phyloP scores from a whole-genome alignment of 176 grass and related monocot species.

The Themeda triandra region DNA sequence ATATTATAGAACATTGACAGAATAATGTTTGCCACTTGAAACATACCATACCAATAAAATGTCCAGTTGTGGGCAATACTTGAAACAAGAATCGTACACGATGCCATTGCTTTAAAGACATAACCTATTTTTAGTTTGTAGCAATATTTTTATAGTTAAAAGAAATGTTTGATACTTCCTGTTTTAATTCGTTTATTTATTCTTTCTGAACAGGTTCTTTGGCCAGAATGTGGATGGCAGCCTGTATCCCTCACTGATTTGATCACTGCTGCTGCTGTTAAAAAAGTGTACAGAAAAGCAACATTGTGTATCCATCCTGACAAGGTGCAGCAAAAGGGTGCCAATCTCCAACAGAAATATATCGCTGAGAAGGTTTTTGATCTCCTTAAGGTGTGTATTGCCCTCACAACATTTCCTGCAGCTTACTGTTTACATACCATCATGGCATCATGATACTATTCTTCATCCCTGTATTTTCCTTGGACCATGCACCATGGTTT shows the following conservation, averaged over 20 bases:
- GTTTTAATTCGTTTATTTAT: conserved; percentile 20
- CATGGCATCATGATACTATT: conserved; percentile 11
- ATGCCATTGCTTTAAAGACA: not conserved
- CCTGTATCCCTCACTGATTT: conserved; percentile 81
- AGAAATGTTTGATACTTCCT: not conserved
- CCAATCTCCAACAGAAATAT: conserved; percentile 79
- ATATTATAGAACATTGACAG: no score
- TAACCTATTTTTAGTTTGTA: not conserved
- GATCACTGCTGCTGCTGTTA: conserved; percentile 63
- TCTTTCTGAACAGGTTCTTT: conserved; percentile 59
- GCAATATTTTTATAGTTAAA: not conserved
- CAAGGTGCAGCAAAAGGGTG: conserved; percentile 80
- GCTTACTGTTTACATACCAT: not conserved
- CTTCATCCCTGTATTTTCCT: not conserved
- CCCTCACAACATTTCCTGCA: not conserved
- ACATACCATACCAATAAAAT: not conserved
- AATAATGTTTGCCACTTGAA: not conserved
- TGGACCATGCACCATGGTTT: not conserved
- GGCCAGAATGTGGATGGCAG: conserved; percentile 86
- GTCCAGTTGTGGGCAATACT: not conserved
- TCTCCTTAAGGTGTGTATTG: conserved; percentile 72
- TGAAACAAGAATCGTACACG: not conserved
- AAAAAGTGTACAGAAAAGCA: conserved; percentile 75
- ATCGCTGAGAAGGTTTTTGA: conserved; percentile 81
- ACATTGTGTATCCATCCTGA: conserved; percentile 87